These are phyloP conservation scores for Rhodotorula graminis DNA, from an alignment of 768 basidiomycete species.

Conservation along the genomic window DNA sequence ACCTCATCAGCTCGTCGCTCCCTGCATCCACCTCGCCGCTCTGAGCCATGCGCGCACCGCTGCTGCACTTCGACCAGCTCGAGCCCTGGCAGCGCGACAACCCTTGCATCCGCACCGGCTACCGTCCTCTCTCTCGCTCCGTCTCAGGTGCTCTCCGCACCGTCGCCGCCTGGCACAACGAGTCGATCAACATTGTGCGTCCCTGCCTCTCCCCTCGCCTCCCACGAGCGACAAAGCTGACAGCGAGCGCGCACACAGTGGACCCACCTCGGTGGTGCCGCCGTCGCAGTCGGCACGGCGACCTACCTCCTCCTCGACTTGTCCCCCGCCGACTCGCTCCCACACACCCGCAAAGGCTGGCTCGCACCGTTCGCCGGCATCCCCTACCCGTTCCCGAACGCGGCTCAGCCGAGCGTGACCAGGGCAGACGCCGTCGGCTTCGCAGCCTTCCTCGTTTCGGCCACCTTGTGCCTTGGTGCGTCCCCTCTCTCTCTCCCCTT, in stretches of 20 bases:
- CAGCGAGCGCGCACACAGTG: conserved; percentile 2
- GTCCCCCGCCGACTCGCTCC: not conserved
- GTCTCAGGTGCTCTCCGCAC: not conserved
- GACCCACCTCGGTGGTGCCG: conserved; percentile 28
- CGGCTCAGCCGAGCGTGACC: conserved; percentile 53
- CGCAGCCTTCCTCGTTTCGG: conserved; percentile 63
- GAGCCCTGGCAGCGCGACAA: conserved; percentile 32
- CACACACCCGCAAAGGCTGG: conserved; percentile 12
- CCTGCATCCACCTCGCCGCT: not conserved
- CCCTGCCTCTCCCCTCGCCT: too few relatives aligned
- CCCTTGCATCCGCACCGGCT: not conserved
- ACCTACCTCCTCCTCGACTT: conserved; percentile 16
- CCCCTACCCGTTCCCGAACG: conserved; percentile 56
- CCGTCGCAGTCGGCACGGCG: conserved; percentile 4
- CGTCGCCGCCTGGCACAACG: conserved; percentile 19
- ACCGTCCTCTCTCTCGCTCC: not conserved
- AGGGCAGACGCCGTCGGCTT: conserved; percentile 63
- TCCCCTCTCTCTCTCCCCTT: too few relatives aligned
- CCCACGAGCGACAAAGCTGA: not conserved
- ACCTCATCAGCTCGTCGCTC: too few relatives aligned
- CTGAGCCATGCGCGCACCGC: not conserved
- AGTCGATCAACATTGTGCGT: conserved; percentile 35
- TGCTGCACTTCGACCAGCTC: conserved; percentile 22
- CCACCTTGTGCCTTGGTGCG: conserved; percentile 62
- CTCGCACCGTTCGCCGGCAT: conserved; percentile 8